Percentiles rank a stretch among this genome's conserved stretches.
Conservation (phyloP, 495 filamentous ascomycete genomes). For the Penicillium ochrochloron region DNA sequence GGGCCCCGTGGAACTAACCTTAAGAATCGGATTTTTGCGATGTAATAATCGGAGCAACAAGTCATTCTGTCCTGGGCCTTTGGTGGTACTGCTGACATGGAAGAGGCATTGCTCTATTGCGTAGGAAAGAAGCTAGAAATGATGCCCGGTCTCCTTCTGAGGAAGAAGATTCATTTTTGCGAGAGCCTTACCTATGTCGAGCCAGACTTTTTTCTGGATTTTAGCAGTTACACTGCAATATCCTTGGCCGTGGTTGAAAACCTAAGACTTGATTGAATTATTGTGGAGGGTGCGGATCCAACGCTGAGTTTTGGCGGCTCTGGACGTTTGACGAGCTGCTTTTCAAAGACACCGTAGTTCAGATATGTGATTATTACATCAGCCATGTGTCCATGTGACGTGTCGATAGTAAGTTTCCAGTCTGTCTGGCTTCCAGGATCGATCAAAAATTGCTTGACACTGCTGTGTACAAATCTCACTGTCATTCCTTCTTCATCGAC, state of each 20-base stretch:
- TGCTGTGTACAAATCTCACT: conserved; percentile 47
- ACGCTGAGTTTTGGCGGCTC: neutral
- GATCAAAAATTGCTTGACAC: conserved; percentile 49
- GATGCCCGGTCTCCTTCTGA: neutral
- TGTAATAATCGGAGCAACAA: neutral
- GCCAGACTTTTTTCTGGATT: neutral
- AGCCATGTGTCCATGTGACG: conserved; percentile 35
- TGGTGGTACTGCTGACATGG: neutral
- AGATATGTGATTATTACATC: conserved; percentile 47
- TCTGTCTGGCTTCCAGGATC: conserved; percentile 24
- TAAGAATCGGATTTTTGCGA: neutral
- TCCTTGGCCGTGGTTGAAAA: neutral
- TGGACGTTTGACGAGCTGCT: conserved; percentile 1
- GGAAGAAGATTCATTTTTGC: neutral
- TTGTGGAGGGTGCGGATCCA: neutral
- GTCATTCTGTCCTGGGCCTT: neutral
- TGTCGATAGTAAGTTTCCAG: conserved; percentile 10
- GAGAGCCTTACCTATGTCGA: neutral
- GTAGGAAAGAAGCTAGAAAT: neutral
- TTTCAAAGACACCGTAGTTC: conserved; percentile 34
- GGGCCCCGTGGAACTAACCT: neutral
- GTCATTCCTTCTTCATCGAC: conserved; percentile 51
- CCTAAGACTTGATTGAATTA: neutral
- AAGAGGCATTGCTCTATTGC: neutral
- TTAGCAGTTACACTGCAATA: neutral